phyloP scores from a whole-genome alignment of 805 yeast genomes.

The Yarrowia sp. region DNA sequence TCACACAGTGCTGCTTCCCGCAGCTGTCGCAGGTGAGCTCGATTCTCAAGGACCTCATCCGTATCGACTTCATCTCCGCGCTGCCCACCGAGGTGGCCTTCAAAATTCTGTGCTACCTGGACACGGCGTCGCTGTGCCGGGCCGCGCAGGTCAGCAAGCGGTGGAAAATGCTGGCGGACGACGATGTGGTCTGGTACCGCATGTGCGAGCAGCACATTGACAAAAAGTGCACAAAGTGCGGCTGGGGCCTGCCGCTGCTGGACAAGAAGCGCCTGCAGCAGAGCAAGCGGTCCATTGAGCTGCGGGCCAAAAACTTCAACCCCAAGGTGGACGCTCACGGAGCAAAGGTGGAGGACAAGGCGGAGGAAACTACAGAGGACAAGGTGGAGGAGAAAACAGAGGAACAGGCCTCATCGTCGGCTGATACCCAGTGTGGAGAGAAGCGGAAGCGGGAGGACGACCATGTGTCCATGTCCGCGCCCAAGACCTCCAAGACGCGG shows the following conservation, averaged over 20 bases:
- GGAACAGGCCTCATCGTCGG: too few species aligned
- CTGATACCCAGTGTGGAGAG: neutral
- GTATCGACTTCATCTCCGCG: constrained; percentile 82
- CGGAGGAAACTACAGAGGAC: neutral
- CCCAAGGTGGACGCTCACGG: neutral
- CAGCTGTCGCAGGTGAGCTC: constrained; percentile 82
- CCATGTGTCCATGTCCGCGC: neutral
- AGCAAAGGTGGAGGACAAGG: neutral
- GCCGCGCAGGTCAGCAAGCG: constrained; percentile 88
- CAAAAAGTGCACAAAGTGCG: constrained; percentile 95
- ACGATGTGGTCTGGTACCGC: constrained; percentile 95
- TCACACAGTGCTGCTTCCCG: constrained; percentile 92
- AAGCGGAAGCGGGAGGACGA: constrained; percentile 7
- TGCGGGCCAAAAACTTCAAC: constrained; percentile 31
- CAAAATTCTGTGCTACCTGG: constrained; percentile 82
- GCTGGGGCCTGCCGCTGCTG: constrained; percentile 96
- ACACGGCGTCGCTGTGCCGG: constrained; percentile 86
- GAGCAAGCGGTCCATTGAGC: constrained; percentile 35
- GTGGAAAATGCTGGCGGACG: constrained; percentile 91
- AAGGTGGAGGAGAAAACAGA: too few species aligned
- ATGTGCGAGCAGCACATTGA: constrained; percentile 99
- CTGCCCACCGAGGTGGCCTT: constrained; percentile 83
- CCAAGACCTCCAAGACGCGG: constrained; percentile 45
- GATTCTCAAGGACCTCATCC: constrained; percentile 72
- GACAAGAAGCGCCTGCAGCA: constrained; percentile 58